Evolutionary conservation across 139 green algal species (phyloP).

Genomic region (Picochlorum sp.): DNA sequence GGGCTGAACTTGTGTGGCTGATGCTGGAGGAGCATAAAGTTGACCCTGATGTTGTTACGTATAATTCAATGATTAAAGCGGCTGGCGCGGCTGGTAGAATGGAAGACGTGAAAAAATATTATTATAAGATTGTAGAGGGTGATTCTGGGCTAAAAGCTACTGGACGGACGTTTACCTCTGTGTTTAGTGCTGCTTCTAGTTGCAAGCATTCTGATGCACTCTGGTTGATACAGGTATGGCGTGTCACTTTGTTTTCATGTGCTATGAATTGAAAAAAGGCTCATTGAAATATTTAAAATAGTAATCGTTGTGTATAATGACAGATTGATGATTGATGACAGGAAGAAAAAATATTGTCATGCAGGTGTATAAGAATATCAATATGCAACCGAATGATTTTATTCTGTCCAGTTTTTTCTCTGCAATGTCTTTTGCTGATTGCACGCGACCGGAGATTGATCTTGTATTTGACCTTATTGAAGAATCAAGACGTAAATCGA

Average conservation of each 20-base stretch:
- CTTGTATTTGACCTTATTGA: slow-evolving; percentile 24
- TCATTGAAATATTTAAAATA: too few species aligned
- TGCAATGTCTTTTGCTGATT: slow-evolving; percentile 9
- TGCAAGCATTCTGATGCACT: neutral
- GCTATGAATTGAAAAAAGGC: too few species aligned
- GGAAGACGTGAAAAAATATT: slow-evolving; percentile 2
- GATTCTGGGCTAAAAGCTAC: slow-evolving; percentile 10
- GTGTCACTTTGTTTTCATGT: too few species aligned
- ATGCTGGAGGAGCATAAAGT: slow-evolving; percentile 13
- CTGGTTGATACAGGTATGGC: too few species aligned
- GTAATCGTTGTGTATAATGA: too few species aligned
- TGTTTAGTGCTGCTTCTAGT: slow-evolving; percentile 21
- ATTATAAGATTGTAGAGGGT: slow-evolving; percentile 11
- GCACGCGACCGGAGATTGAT: slow-evolving; percentile 19
- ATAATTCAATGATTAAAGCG: slow-evolving; percentile 35
- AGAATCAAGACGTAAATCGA: neutral
- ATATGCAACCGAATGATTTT: slow-evolving; percentile 25
- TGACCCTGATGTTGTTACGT: slow-evolving; percentile 28
- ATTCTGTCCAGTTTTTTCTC: slow-evolving; percentile 36
- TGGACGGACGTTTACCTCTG: slow-evolving; percentile 20
- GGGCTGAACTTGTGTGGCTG: slow-evolving; percentile 9
- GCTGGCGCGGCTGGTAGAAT: slow-evolving; percentile 3
- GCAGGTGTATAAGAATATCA: slow-evolving; percentile 24
- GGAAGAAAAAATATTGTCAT: too few species aligned
- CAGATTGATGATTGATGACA: too few species aligned